Evolutionary conservation across 148 eudicot species (phyloP), one percentile per base, ranked within the genome.

Genomic region (Persicaria maculosa): DNA sequence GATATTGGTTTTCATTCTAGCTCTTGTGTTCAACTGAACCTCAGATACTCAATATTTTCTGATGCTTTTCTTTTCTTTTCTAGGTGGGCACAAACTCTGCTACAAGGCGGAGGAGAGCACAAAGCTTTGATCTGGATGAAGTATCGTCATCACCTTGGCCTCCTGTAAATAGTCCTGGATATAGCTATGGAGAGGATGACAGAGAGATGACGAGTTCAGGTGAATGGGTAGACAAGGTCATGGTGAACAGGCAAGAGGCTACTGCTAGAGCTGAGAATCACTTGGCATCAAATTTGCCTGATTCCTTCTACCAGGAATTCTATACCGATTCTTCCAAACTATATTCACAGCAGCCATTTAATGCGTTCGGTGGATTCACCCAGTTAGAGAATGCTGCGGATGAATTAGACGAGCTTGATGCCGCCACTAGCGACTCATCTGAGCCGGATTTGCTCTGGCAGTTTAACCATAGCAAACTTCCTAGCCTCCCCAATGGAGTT

Each of bases 391-490:
- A 83, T 58, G 74, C 86, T 20, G 40, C 40, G 6, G 96, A 90
- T 76, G 92, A 92, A 47, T 75, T 85, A 74, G 97, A 95, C 73
- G 97, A 92, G 81, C 81, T 89, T 86, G 99, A 92, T 84, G 99
- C 92, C 74, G 97, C 91, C 70, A 92, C 97, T 16, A 95, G 94
- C 22, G 96, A 92, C 74, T 95, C 98, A 4, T 95, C 99, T 1
- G 99, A 95, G 81, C 90, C 99, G 62, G 99, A 95, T 82, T 84
- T 92, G 82, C 87, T 90, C 68, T 95, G 97, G 97, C 97, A 90
- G 72, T 90, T 85, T 58, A 92, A 90, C 70, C 91, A 90, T 68
- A 81, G 94, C 77, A 92, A 88, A 81, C 84, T 90, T 72, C 80
- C 87, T 61, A 80, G 79, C 71, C 76, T 86, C 65, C 74, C 84